A percentile compares a stretch with the other conserved stretches of the same genome.
These are phyloP conservation scores for Fusarium sp. DNA, from an alignment of 2,329 filamentous ascomycete species.

Conservation along the genomic window DNA sequence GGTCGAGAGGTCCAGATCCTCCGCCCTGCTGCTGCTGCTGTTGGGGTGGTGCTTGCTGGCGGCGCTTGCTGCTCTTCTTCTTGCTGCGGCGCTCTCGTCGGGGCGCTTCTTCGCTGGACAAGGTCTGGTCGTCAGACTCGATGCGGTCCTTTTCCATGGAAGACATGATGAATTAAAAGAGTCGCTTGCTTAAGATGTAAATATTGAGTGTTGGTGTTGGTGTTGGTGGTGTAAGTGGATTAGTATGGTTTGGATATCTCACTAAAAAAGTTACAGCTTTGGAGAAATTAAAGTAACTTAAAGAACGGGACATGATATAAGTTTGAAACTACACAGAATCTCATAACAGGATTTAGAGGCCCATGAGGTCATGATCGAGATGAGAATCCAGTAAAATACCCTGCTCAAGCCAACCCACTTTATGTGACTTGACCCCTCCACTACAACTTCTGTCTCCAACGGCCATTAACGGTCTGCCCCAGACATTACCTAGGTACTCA, in stretches of 20 bases:
- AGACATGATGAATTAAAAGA: slow-evolving; percentile 34
- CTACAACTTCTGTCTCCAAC: background rate
- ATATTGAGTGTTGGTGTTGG: background rate
- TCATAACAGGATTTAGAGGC: slow-evolving; percentile 46
- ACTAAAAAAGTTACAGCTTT: slow-evolving; percentile 10
- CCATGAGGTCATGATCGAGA: slow-evolving; percentile 46
- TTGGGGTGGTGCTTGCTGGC: slow-evolving; percentile 38
- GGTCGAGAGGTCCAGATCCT: slow-evolving; percentile 48
- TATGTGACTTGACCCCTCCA: slow-evolving; percentile 21
- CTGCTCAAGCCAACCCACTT: slow-evolving; percentile 7
- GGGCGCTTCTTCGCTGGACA: slow-evolving; percentile 40
- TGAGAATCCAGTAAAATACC: slow-evolving; percentile 22
- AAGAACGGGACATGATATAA: slow-evolving; percentile 38
- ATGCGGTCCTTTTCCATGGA: slow-evolving; percentile 45
- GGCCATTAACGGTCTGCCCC: slow-evolving; percentile 2
- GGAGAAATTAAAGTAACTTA: slow-evolving; percentile 16
- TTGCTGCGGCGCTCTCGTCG: slow-evolving; percentile 42
- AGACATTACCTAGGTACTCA: background rate
- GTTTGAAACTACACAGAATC: slow-evolving; percentile 15
- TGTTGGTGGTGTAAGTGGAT: background rate
- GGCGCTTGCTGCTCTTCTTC: slow-evolving; percentile 47
- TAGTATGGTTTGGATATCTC: slow-evolving; percentile 5
- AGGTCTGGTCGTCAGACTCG: slow-evolving; percentile 40
- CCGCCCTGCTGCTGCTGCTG: slow-evolving; percentile 27
- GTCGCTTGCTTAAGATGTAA: background rate